These are phyloP conservation scores for Acrocalymma vagum DNA, from an alignment of 2,329 filamentous ascomycete genomes.

Conservation along the genomic window DNA sequence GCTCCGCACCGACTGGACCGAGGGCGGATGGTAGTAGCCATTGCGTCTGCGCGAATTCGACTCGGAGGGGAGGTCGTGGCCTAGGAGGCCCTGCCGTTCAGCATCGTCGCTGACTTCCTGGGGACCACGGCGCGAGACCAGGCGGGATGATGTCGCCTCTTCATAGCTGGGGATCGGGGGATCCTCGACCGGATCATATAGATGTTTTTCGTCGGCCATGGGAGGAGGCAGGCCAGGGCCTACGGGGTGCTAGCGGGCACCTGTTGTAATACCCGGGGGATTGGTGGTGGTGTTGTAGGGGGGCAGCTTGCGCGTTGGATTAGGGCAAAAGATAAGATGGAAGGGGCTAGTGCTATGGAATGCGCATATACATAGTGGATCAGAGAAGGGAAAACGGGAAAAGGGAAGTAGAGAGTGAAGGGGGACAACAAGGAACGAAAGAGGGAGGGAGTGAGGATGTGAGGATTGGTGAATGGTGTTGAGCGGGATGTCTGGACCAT, in stretches of 20 bases:
- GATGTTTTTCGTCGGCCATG: constrained; percentile 52
- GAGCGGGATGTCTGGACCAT: constrained; percentile 11
- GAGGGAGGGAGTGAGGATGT: background rate
- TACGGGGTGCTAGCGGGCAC: constrained; percentile 19
- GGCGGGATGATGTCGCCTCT: constrained; percentile 73
- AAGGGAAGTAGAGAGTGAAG: constrained; percentile 2
- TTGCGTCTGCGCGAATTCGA: constrained; percentile 40
- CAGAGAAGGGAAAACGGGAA: constrained; percentile 19
- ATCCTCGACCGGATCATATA: constrained; percentile 55
- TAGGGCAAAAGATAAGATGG: constrained; percentile 1
- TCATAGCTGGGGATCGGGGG: constrained; percentile 85
- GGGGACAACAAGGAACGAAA: background rate
- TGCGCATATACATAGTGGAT: constrained; percentile 37
- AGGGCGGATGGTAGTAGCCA: constrained; percentile 75
- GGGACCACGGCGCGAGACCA: constrained; percentile 60
- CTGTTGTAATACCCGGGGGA: constrained; percentile 11
- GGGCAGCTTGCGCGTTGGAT: constrained; percentile 15
- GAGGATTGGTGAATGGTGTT: constrained; percentile 7
- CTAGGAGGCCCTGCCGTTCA: constrained; percentile 80
- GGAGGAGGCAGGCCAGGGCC: constrained; percentile 18
- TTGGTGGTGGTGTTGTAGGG: constrained; percentile 10
- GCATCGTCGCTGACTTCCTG: constrained; percentile 73
- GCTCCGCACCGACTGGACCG: constrained; percentile 80
- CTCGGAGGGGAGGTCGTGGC: constrained; percentile 52
- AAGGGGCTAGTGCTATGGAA: constrained; percentile 23